Conservation (phyloP, 176 grass and related monocot species). For the Cymbopogon citratus region DNA sequence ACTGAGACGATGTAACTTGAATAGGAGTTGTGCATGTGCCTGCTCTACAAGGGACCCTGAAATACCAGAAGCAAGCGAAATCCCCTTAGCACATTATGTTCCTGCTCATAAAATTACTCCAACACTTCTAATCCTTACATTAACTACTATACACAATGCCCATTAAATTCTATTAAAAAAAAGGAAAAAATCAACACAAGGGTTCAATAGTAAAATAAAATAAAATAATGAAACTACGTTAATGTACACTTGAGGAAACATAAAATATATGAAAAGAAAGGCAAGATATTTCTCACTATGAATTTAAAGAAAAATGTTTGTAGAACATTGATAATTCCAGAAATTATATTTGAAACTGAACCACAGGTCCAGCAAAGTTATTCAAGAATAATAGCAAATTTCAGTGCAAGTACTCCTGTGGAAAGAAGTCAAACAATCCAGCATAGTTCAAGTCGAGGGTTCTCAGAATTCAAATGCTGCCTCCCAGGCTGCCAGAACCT, state of each 20-base stretch:
- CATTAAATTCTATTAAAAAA: not conserved
- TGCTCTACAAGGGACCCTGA: slow-evolving; percentile 90
- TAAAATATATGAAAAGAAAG: slow-evolving; percentile 6
- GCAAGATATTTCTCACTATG: not conserved
- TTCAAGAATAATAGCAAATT: not conserved
- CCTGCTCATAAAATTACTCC: not conserved
- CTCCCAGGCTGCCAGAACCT: not conserved
- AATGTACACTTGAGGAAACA: not conserved
- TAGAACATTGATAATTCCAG: not conserved
- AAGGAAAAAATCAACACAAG: not conserved
- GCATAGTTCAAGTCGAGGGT: not conserved
- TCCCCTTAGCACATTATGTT: slow-evolving; percentile 10
- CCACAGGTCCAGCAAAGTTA: not conserved
- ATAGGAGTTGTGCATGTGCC: slow-evolving; percentile 89
- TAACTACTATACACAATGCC: not conserved
- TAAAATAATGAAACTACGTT: not conserved
- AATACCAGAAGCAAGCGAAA: slow-evolving; percentile 24
- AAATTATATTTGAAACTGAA: not conserved
- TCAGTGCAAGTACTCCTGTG: not conserved
- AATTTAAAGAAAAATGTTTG: not conserved
- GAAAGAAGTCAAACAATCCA: not conserved
- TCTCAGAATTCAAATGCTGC: not conserved
- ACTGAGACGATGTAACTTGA: slow-evolving; percentile 82
- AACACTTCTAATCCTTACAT: not conserved
- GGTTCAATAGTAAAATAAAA: not conserved